Evolutionary conservation across 2,329 filamentous ascomycete species (phyloP), one percentile per base, ranked within the genome.

Genomic region (Trichoderma sp.): DNA sequence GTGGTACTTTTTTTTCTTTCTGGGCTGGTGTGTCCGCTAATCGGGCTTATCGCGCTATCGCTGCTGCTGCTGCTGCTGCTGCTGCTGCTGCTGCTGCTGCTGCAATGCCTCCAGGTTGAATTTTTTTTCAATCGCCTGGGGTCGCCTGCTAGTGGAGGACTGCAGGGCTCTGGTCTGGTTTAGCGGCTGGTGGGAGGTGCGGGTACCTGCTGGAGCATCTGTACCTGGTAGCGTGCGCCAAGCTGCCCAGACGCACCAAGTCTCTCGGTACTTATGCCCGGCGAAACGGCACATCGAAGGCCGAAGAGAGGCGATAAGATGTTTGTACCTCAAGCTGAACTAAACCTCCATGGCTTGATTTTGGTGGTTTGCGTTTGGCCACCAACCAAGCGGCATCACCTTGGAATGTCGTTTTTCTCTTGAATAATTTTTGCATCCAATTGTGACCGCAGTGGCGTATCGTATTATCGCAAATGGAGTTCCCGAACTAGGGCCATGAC

Each of bases 81-180:
- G 34, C 34, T 36, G 34, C 34, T n/a, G 0, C 8, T 5, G 39
- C 15, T 39, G 36, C 7, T 20, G 47, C 11, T 36, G 34, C 34
- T 36, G 34, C 34, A 36, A 36, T 36, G 34, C 34, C 34, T 36
- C 47, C 47, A 6, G 8, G 15, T 50, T 68, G 55, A 61, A 50
- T 68, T 68, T 68, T 68, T 61, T 68, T 68, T n/a, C n/a, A n/a
- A n/a, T n/a, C 57, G n/a, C 28, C 57, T 20, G 30, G 57, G 57
- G 30, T 58, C 4, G 28, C 26, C 43, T n/a, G 55, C 6, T 58
- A 17, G 55, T 30, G 55, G 30, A n/a, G 17, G 28, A 17, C 17
- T 43, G 39, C 39, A 43, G 39, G 39, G 39, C 39, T 43, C 13
- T 17, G 13, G 13, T 13, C n/a, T n/a, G n/a, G n/a, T 15, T 43